phyloP scores from a whole-genome alignment of 2,329 filamentous ascomycete species.

The Verticillium alfalfae region DNA sequence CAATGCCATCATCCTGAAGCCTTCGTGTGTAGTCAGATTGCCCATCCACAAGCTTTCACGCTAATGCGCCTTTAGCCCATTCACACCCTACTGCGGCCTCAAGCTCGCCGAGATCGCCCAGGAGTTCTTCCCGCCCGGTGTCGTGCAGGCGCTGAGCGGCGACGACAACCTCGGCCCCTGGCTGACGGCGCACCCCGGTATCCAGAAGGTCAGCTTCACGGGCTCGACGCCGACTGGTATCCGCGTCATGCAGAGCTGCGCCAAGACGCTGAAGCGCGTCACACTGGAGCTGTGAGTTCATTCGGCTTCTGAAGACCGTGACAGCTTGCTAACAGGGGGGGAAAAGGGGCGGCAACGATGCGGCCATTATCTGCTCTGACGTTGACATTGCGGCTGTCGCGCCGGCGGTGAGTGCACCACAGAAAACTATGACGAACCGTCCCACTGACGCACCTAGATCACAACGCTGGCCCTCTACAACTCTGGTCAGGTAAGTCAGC shows the following conservation, averaged over 20 bases:
- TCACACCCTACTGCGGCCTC: constrained; percentile 51
- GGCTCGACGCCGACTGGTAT: constrained; percentile 56
- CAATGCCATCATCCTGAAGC: constrained; percentile 52
- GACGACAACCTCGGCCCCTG: constrained; percentile 55
- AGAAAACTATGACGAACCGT: not conserved
- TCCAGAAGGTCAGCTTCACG: constrained; percentile 60
- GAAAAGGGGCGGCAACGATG: constrained; percentile 47
- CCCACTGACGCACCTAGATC: not conserved
- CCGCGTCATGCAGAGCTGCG: constrained; percentile 49
- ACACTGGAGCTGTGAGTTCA: constrained; percentile 46
- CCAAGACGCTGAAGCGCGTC: constrained; percentile 53
- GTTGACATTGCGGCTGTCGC: constrained; percentile 38
- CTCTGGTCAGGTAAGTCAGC: not conserved
- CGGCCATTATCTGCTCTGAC: constrained; percentile 52
- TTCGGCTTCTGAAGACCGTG: too few species aligned
- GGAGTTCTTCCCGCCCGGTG: constrained; percentile 54
- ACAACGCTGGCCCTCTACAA: constrained; percentile 1
- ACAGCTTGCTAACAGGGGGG: not conserved
- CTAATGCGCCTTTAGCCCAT: constrained; percentile 26
- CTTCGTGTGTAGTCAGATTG: constrained; percentile 25
- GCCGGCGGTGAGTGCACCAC: constrained; percentile 22
- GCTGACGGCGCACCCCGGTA: constrained; percentile 52
- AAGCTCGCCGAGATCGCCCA: constrained; percentile 57
- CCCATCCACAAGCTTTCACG: not conserved
- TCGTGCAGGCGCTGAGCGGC: constrained; percentile 56